A percentile compares a stretch with the other conserved stretches of the same genome.
Evolutionary conservation across 2,329 filamentous ascomycete species (phyloP).

Genomic region (Alternaria ventricosa): DNA sequence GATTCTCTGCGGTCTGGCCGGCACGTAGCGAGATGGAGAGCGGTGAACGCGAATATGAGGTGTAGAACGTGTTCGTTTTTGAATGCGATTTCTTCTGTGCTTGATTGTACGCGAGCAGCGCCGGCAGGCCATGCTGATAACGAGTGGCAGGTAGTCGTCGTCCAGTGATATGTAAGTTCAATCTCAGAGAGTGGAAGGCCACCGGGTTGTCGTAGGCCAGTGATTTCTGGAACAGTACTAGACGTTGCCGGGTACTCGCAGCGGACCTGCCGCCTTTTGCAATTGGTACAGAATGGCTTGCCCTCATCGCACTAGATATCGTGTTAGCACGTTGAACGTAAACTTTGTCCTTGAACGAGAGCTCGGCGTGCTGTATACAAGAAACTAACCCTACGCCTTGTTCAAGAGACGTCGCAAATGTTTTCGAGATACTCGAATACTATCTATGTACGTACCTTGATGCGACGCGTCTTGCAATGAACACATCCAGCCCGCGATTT

Average conservation of each 20-base stretch:
- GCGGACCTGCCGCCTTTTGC: slow-evolving; percentile 26
- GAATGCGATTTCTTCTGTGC: slow-evolving; percentile 29
- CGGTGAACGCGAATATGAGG: slow-evolving; percentile 34
- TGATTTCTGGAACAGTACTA: not conserved
- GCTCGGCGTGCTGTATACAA: not conserved
- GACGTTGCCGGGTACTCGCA: slow-evolving; percentile 25
- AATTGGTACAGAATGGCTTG: slow-evolving; percentile 35
- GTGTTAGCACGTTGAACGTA: not conserved
- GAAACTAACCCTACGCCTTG: not conserved
- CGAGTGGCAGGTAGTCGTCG: slow-evolving; percentile 32
- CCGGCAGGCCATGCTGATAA: slow-evolving; percentile 25
- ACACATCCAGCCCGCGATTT: slow-evolving; percentile 39
- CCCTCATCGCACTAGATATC: slow-evolving; percentile 34
- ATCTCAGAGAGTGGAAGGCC: slow-evolving; percentile 25
- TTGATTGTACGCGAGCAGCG: slow-evolving; percentile 18
- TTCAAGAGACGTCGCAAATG: not conserved
- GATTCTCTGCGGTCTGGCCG: slow-evolving; percentile 24
- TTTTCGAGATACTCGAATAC: not conserved
- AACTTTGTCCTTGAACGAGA: not conserved
- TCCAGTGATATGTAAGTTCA: slow-evolving; percentile 37
- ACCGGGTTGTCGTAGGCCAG: not conserved
- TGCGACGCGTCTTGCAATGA: slow-evolving; percentile 35
- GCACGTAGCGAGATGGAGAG: slow-evolving; percentile 31
- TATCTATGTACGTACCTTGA: slow-evolving; percentile 27
- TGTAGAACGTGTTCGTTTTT: slow-evolving; percentile 25